A percentile compares a stretch with the other conserved stretches of the same genome.
These are phyloP conservation scores for Haplographium delicatum DNA, from an alignment of 495 filamentous ascomycete species.

Conservation along the genomic window DNA sequence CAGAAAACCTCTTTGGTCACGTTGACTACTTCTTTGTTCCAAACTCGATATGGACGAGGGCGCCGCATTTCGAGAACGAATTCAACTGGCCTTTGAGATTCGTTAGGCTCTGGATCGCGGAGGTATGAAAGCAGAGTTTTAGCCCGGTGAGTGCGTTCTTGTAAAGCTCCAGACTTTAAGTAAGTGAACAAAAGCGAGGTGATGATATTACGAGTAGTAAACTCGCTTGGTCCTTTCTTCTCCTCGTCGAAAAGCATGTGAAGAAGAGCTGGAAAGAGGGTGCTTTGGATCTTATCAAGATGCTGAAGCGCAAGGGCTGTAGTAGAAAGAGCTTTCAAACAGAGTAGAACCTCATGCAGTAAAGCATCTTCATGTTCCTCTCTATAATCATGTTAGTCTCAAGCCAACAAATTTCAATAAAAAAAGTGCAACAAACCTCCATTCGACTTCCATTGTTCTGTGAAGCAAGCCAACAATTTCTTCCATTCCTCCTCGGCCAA, in stretches of 20 bases:
- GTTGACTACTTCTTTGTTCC: conserved; percentile 85
- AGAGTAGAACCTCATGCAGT: conserved; percentile 86
- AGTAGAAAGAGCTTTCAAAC: conserved; percentile 91
- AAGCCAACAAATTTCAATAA: conserved; percentile 4
- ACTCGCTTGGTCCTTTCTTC: conserved; percentile 94
- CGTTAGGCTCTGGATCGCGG: conserved; percentile 70
- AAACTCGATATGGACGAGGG: conserved; percentile 82
- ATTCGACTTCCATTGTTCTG: conserved; percentile 89
- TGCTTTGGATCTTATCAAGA: conserved; percentile 70
- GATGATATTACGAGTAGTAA: conserved; percentile 84
- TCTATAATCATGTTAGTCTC: conserved; percentile 37
- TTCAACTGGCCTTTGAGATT: conserved; percentile 66
- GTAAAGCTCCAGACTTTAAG: conserved; percentile 52
- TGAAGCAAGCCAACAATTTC: conserved; percentile 83
- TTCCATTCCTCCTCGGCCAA: conserved; percentile 83
- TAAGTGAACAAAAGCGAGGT: conserved; percentile 82
- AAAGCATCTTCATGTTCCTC: conserved; percentile 96
- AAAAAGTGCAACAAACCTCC: conserved; percentile 61
- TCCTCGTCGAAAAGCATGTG: conserved; percentile 93
- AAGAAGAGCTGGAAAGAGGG: conserved; percentile 81
- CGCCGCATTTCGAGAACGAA: conserved; percentile 89
- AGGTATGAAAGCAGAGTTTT: conserved; percentile 69
- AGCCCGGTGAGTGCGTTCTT: conserved; percentile 56
- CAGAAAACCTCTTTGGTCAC: conserved; percentile 99
- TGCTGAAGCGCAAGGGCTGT: conserved; percentile 77